Evolutionary conservation across 192 early-diverging fungal species (phyloP).

Genomic region (Anaeromyces robustus): DNA sequence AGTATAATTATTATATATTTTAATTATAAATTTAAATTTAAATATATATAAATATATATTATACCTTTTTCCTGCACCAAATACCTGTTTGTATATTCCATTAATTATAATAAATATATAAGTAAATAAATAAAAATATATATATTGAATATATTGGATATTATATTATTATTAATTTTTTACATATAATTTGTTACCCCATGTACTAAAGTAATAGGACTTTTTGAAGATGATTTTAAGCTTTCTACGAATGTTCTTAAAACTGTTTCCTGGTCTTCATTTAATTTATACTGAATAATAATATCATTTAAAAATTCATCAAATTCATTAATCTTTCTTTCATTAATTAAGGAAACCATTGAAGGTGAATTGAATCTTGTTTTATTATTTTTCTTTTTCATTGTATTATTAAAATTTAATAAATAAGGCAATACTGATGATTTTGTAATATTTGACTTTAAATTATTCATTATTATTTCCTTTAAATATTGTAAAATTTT

Average conservation of each 20-base stretch:
- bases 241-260: not conserved
- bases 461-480: not conserved
- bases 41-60: not conserved
- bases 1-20: too few relatives aligned
- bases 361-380: not conserved
- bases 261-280: not conserved
- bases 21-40: not conserved
- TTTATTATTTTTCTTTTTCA: not conserved
- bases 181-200: too few relatives aligned
- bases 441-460: not conserved
- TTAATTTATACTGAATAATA: not conserved
- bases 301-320: not conserved
- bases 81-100: not conserved
- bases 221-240: not conserved
- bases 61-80: not conserved
- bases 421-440: not conserved
- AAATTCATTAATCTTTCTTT: not conserved
- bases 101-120: too few relatives aligned
- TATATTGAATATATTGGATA: too few relatives aligned
- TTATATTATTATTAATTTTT: too few relatives aligned
- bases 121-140: too few relatives aligned
- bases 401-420: not conserved
- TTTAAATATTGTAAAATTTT: not conserved
- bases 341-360: not conserved
- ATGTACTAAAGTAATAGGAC: not conserved